A percentile compares a stretch with the other conserved stretches of the same genome.
These are phyloP conservation scores for Diplodia scrobiculata DNA, from an alignment of 2,329 filamentous ascomycete species.

Conservation along the genomic window DNA sequence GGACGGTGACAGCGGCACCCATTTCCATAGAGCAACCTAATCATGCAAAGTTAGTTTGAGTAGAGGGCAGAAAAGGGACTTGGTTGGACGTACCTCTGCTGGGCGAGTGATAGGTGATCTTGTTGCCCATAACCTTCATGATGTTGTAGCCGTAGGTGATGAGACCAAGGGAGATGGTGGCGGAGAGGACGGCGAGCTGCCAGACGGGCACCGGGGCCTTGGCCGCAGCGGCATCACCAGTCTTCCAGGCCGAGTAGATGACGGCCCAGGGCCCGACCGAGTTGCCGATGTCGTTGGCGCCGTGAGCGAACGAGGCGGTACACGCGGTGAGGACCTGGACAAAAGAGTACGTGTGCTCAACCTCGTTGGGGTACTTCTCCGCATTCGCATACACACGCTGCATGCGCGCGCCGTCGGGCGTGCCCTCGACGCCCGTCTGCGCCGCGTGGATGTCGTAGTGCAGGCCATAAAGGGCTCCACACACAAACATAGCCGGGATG, in stretches of 20 bases:
- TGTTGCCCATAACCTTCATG: conserved; percentile 85
- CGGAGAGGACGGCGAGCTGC: conserved; percentile 71
- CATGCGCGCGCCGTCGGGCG: conserved; percentile 74
- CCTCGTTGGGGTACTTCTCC: conserved; percentile 44
- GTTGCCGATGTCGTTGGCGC: conserved; percentile 65
- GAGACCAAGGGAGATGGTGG: conserved; percentile 65
- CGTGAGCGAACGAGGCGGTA: conserved; percentile 58
- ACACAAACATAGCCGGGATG: conserved; percentile 67
- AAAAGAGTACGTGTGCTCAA: conserved; percentile 50
- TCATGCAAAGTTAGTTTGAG: conserved; percentile 29
- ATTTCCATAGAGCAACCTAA: conserved; percentile 71
- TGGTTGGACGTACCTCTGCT: conserved; percentile 45
- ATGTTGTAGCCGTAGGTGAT: conserved; percentile 81
- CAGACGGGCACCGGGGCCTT: conserved; percentile 71
- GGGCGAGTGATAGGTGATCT: conserved; percentile 70
- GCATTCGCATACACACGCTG: conserved; percentile 62
- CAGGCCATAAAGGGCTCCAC: conserved; percentile 69
- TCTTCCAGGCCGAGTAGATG: conserved; percentile 47
- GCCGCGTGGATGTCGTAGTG: conserved; percentile 82
- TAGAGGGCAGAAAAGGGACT: background rate
- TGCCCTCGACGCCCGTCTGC: conserved; percentile 69
- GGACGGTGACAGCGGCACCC: conserved; percentile 74
- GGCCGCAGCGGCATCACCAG: conserved; percentile 63
- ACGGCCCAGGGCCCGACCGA: conserved; percentile 45
- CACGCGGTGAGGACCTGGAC: conserved; percentile 55